phyloP scores from a whole-genome alignment of 305 asterid genomes.

The Stenogyne calaminthoides region DNA sequence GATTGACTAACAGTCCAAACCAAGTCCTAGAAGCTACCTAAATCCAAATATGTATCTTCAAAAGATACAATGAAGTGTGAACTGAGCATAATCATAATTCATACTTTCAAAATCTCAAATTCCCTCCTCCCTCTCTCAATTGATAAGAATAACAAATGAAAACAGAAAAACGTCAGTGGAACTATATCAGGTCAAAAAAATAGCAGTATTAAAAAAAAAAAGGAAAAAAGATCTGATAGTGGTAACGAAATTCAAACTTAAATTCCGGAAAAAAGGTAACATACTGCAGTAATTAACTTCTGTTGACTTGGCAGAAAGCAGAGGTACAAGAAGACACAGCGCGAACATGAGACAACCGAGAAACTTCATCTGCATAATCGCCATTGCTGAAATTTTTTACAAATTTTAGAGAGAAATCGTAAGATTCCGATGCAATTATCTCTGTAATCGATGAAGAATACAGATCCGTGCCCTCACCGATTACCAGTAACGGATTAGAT shows the following conservation, averaged over 20 bases:
- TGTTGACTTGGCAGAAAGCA: conserved; percentile 47
- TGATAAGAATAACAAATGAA: too few species aligned
- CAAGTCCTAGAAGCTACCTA: too few species aligned
- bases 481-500: conserved; percentile 14
- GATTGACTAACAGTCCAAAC: not conserved
- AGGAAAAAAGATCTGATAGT: not conserved
- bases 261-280: conserved; percentile 19
- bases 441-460: not conserved
- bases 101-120: conserved; percentile 1
- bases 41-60: not conserved
- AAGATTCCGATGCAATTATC: conserved; percentile 17
- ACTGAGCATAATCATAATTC: not conserved
- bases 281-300: conserved; percentile 54
- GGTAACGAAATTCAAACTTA: too few species aligned
- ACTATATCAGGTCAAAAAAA: not conserved
- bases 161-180: not conserved
- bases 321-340: conserved; percentile 47
- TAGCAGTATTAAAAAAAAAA: not conserved
- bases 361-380: conserved; percentile 39
- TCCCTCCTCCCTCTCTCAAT: not conserved
- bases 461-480: conserved; percentile 11
- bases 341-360: conserved; percentile 38
- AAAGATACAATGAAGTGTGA: not conserved
- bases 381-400: not conserved
- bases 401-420: conserved; percentile 1